A percentile compares a stretch with the other conserved stretches of the same genome.
These are phyloP conservation scores for Dioszegia aurantiaca DNA, from an alignment of 768 basidiomycete genomes.

Conservation along the genomic window DNA sequence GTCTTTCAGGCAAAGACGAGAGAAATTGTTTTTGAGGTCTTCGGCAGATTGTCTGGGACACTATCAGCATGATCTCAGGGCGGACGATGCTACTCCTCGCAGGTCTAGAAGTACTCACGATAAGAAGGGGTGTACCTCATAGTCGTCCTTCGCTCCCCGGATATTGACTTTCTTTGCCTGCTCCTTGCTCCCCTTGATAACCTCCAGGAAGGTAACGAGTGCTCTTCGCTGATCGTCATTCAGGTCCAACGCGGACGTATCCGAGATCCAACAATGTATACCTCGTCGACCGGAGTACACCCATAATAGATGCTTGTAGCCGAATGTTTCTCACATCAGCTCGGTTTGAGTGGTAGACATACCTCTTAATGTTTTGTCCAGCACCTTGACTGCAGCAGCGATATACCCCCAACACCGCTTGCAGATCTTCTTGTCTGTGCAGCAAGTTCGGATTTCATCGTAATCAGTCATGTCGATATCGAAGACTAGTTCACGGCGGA, in stretches of 20 bases:
- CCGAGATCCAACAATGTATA: constrained; percentile 97
- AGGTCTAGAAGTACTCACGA: constrained; percentile 56
- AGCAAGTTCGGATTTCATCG: constrained; percentile 91
- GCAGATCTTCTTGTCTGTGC: constrained; percentile 86
- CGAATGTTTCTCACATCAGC: constrained; percentile 67
- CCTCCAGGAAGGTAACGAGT: constrained; percentile 80
- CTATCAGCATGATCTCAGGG: too few species aligned
- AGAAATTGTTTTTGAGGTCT: constrained; percentile 62
- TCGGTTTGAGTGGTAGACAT: constrained; percentile 10
- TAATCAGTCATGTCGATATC: constrained; percentile 99
- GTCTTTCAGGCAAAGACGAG: constrained; percentile 67
- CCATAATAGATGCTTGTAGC: constrained; percentile 86
- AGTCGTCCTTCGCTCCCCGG: constrained; percentile 53
- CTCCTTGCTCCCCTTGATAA: constrained; percentile 76
- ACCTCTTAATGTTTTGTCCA: constrained; percentile 71
- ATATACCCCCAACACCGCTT: constrained; percentile 93
- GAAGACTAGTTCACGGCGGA: constrained; percentile 88
- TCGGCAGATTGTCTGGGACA: constrained; percentile 56
- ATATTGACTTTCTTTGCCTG: constrained; percentile 79
- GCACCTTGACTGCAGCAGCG: constrained; percentile 79
- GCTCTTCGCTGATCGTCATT: constrained; percentile 87
- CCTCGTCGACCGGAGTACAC: constrained; percentile 98
- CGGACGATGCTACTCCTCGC: not conserved
- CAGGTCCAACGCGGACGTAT: constrained; percentile 77
- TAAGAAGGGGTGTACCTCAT: constrained; percentile 69